phyloP scores from a whole-genome alignment of 1,284 basidiomycete species.

The Apiotrichum veenhuisii region DNA sequence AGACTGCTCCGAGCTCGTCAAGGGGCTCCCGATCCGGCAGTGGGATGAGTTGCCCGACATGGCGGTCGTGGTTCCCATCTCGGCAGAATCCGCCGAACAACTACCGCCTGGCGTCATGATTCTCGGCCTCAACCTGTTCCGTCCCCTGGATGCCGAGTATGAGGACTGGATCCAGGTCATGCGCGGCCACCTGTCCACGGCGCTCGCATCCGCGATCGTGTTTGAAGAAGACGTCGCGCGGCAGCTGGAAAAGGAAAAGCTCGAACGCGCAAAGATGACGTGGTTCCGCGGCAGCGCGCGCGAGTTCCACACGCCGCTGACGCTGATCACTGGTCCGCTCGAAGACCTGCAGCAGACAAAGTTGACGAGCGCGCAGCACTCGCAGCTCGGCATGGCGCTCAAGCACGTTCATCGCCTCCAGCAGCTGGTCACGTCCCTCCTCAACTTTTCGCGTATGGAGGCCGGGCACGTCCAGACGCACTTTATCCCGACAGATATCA shows the following conservation, averaged over 20 bases:
- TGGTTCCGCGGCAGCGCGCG: constrained; percentile 34
- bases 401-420: constrained; percentile 30
- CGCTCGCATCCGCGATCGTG: constrained; percentile 11
- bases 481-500: constrained; percentile 37
- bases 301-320: constrained; percentile 31
- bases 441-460: constrained; percentile 36
- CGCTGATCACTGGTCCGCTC: constrained; percentile 29
- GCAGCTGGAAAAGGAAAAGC: constrained; percentile 13
- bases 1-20: constrained; percentile 25
- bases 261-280: constrained; percentile 23
- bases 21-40: constrained; percentile 30
- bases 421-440: constrained; percentile 33
- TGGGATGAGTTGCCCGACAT: constrained; percentile 36
- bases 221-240: constrained; percentile 9
- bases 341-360: constrained; percentile 25
- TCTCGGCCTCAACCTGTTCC: constrained; percentile 37
- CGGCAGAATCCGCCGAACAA: constrained; percentile 15
- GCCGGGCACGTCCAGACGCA: constrained; percentile 30
- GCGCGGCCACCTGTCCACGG: constrained; percentile 13
- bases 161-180: constrained; percentile 28
- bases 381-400: constrained; percentile 21
- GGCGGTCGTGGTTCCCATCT: constrained; percentile 43
- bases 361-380: constrained; percentile 11
- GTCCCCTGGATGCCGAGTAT: constrained; percentile 32
- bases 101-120: constrained; percentile 35